Percentiles rank a stretch among this genome's conserved stretches.
Evolutionary conservation across 176 grass and related monocot species (phyloP).

Genomic region (Puya raimondii): DNA sequence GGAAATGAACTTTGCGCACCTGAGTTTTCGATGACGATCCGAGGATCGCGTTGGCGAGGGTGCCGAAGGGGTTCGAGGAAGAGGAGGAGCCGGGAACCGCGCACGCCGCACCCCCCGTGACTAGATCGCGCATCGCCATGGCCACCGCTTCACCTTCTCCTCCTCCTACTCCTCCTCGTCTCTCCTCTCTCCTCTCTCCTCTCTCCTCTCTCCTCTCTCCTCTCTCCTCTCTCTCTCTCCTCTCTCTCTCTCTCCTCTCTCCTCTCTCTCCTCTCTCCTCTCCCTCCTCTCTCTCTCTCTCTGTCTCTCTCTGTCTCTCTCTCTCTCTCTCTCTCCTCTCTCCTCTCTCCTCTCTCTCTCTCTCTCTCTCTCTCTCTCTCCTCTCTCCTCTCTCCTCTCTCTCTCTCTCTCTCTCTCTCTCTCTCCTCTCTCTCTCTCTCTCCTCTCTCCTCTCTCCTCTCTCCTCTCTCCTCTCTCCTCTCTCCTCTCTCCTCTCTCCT

Average conservation of each 20-base stretch:
- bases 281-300: too few species aligned
- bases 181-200: not conserved
- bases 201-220: too few species aligned
- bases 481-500: not conserved
- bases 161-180: not conserved
- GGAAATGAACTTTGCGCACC: constrained; percentile 23
- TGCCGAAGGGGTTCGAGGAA: constrained; percentile 62
- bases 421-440: not conserved
- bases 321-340: too few species aligned
- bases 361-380: too few species aligned
- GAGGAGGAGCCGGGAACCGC: constrained; percentile 64
- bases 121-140: constrained; percentile 87
- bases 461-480: not conserved
- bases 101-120: constrained; percentile 65
- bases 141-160: constrained; percentile 5
- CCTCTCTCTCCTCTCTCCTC: too few species aligned
- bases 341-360: not conserved
- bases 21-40: constrained; percentile 68
- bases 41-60: constrained; percentile 64
- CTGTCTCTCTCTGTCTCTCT: too few species aligned
- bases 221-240: too few species aligned
- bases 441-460: not conserved
- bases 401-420: too few species aligned
- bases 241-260: too few species aligned
- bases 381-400: not conserved